A percentile compares a stretch with the other conserved stretches of the same genome.
Conservation (phyloP, 2,329 filamentous ascomycete genomes). For the Curvularia sp. region DNA sequence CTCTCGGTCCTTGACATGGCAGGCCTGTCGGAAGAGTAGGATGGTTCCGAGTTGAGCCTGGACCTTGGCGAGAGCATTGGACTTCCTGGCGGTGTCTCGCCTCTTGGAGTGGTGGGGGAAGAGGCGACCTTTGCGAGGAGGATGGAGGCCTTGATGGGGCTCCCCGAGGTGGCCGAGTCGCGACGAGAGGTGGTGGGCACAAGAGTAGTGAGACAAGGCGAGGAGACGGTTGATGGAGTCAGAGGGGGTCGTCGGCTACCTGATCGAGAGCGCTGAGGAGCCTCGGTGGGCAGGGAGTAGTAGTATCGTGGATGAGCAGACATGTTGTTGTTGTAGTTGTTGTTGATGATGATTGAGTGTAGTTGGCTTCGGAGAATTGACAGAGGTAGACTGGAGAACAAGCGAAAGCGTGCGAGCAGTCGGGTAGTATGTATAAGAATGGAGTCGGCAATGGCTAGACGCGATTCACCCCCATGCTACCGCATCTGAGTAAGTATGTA, state of each 20-base stretch:
- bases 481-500: no score
- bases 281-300: slow-evolving; percentile 49
- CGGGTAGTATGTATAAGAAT: slow-evolving; percentile 45
- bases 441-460: slow-evolving; percentile 43
- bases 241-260: slow-evolving; percentile 54
- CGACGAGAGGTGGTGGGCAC: slow-evolving; percentile 51
- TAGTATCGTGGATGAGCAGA: slow-evolving; percentile 47
- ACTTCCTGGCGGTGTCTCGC: slow-evolving; percentile 44
- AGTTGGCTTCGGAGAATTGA: slow-evolving; percentile 24
- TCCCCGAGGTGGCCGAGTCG: slow-evolving; percentile 51
- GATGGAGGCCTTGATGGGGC: slow-evolving; percentile 52
- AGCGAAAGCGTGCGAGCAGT: slow-evolving; percentile 19
- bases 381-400: slow-evolving; percentile 23
- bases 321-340: slow-evolving; percentile 38
- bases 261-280: slow-evolving; percentile 45
- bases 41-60: slow-evolving; percentile 38
- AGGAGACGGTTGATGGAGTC: slow-evolving; percentile 56
- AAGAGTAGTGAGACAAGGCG: slow-evolving; percentile 54
- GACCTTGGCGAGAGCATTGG: slow-evolving; percentile 41
- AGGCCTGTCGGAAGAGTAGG: slow-evolving; percentile 42
- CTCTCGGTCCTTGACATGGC: slow-evolving; percentile 48
- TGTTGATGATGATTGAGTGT: background rate
- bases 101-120: slow-evolving; percentile 50
- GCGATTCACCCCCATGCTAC: slow-evolving; percentile 52
- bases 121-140: slow-evolving; percentile 55